phyloP scores from a whole-genome alignment of 495 filamentous ascomycete genomes.

The Xylaria flabelliformis region DNA sequence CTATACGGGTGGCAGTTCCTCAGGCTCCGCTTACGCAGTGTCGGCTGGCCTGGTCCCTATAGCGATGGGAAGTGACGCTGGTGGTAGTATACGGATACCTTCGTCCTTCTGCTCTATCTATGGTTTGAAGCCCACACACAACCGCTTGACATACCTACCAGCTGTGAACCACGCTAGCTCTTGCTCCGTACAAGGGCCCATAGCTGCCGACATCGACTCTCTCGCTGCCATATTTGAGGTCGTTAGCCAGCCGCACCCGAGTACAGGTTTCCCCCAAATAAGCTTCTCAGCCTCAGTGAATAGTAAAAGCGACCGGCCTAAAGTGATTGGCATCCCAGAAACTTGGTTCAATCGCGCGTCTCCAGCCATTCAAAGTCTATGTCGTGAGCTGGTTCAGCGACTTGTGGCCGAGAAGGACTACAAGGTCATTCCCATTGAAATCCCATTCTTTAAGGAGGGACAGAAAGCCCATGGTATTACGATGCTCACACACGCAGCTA shows the following conservation, averaged over 20 bases:
- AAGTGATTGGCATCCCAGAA: constrained; percentile 70
- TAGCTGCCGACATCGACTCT: constrained; percentile 75
- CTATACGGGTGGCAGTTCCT: constrained; percentile 86
- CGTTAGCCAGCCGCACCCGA: constrained; percentile 72
- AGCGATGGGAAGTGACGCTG: constrained; percentile 80
- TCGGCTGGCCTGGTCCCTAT: constrained; percentile 77
- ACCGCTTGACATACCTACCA: constrained; percentile 69
- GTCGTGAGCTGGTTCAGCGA: constrained; percentile 63
- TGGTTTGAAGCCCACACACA: constrained; percentile 82
- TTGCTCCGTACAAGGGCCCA: constrained; percentile 71
- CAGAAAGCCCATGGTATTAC: constrained; percentile 81
- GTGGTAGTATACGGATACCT: constrained; percentile 82
- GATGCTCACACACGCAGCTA: constrained; percentile 74
- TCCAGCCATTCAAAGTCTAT: constrained; percentile 63
- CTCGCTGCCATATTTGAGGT: constrained; percentile 75
- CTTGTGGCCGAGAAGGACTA: constrained; percentile 65
- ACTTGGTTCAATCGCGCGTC: constrained; percentile 75
- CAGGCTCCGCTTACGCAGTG: constrained; percentile 78
- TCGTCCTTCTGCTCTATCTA: constrained; percentile 79
- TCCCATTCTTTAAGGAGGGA: constrained; percentile 76
- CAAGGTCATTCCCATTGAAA: constrained; percentile 66
- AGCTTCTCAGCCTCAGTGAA: not conserved
- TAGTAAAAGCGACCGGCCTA: constrained; percentile 25
- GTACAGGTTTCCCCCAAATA: constrained; percentile 52
- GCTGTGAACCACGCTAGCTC: constrained; percentile 64